Evolutionary conservation across 2,329 filamentous ascomycete species (phyloP).

Genomic region (Zopfia rhizophila): DNA sequence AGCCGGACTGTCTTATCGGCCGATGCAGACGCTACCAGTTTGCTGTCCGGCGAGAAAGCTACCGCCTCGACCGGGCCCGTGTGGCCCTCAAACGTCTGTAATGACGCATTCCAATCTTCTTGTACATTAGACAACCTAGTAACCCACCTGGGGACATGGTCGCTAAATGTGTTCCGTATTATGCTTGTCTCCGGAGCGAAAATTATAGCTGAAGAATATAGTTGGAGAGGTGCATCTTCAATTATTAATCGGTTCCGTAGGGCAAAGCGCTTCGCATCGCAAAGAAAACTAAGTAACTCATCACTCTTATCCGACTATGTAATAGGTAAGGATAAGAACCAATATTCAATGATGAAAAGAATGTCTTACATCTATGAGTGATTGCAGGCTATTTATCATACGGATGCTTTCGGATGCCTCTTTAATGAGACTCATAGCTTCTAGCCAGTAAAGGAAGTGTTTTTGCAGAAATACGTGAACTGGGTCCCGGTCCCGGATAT

Average conservation of each 20-base stretch:
- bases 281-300: conserved; percentile 27
- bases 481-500: conserved; percentile 30
- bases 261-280: conserved; percentile 47
- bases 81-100: conserved; percentile 14
- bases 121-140: conserved; percentile 15
- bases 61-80: conserved; percentile 5
- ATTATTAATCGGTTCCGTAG: conserved; percentile 33
- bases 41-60: conserved; percentile 24
- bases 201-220: conserved; percentile 49
- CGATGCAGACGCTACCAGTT: conserved; percentile 24
- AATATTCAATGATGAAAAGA: no score
- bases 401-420: conserved; percentile 30
- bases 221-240: conserved; percentile 46
- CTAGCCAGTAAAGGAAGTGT: conserved; percentile 56
- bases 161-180: conserved; percentile 18
- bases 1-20: conserved; percentile 21
- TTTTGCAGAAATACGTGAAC: conserved; percentile 46
- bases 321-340: no score
- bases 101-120: conserved; percentile 22
- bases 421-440: conserved; percentile 49
- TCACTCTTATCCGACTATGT: conserved; percentile 1
- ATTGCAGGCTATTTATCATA: conserved; percentile 22
- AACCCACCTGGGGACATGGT: conserved; percentile 9
- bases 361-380: conserved; percentile 22
- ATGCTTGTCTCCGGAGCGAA: conserved; percentile 44